phyloP scores from a whole-genome alignment of 2,329 filamentous ascomycete genomes.

The Botrytis squamosa region DNA sequence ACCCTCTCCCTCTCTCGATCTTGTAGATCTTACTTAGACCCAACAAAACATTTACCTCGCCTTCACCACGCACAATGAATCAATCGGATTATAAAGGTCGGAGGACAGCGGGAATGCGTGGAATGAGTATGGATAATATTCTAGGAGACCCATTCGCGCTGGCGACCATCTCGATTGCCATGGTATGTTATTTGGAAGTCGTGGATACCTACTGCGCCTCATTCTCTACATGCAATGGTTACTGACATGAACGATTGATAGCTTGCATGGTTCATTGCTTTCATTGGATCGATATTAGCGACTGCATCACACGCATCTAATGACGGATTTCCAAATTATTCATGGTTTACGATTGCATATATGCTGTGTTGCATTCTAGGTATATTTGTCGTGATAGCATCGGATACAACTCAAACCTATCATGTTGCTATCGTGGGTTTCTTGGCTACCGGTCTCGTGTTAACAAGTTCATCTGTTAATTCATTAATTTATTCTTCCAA shows the following conservation, averaged over 20 bases:
- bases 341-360: conserved; percentile 89
- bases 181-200: conserved; percentile 58
- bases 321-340: conserved; percentile 72
- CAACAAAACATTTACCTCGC: conserved; percentile 71
- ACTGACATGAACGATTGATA: conserved; percentile 42
- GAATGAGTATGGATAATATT: conserved; percentile 81
- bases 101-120: conserved; percentile 51
- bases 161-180: conserved; percentile 86
- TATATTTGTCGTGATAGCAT: conserved; percentile 78
- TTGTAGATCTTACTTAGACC: conserved; percentile 52
- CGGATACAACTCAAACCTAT: conserved; percentile 82
- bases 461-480: conserved; percentile 84
- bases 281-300: conserved; percentile 80
- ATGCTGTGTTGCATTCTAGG: conserved; percentile 80
- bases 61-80: conserved; percentile 80
- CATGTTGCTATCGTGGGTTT: conserved; percentile 90
- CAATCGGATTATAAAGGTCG: conserved; percentile 54
- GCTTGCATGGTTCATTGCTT: conserved; percentile 94
- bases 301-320: conserved; percentile 48
- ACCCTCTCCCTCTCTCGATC: not conserved
- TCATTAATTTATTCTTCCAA: conserved; percentile 74
- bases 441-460: conserved; percentile 76
- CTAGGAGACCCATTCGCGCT: conserved; percentile 95
- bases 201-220: conserved; percentile 8
- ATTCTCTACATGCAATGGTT: not conserved